phyloP scores from a whole-genome alignment of 2,329 filamentous ascomycete genomes.

The Penicillium italicum region DNA sequence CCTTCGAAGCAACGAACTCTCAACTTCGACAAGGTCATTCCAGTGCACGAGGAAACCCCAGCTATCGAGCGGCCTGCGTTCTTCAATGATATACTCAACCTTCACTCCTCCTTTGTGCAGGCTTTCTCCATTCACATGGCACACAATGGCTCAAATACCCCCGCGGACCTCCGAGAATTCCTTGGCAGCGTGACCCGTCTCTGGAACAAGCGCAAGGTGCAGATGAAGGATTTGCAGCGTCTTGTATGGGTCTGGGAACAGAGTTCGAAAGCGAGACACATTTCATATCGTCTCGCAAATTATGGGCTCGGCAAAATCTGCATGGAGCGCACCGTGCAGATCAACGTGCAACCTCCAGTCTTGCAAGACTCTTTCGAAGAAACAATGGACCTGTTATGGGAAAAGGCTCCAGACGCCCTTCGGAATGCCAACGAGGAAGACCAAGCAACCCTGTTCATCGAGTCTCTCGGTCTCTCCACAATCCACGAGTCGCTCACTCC shows the following conservation, averaged over 20 bases:
- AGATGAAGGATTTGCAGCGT: constrained; percentile 61
- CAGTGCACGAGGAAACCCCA: constrained; percentile 9
- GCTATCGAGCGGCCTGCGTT: constrained; percentile 30
- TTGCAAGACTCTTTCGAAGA: constrained; percentile 51
- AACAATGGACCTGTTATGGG: constrained; percentile 35
- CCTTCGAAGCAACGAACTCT: constrained; percentile 29
- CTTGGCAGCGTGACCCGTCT: constrained; percentile 61
- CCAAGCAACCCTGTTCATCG: constrained; percentile 32
- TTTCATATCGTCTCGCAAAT: constrained; percentile 39
- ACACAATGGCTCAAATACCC: constrained; percentile 61
- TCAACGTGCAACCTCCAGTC: constrained; percentile 38
- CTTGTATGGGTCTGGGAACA: constrained; percentile 61
- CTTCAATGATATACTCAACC: constrained; percentile 54
- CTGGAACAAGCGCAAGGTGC: constrained; percentile 70
- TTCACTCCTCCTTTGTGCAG: constrained; percentile 66
- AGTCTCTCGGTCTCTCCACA: constrained; percentile 31
- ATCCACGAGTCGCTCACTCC: constrained; percentile 39
- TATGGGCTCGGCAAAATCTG: constrained; percentile 42
- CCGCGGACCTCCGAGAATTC: constrained; percentile 61
- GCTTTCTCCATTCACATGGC: constrained; percentile 66
- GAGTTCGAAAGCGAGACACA: constrained; percentile 19
- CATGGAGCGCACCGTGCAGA: constrained; percentile 30
- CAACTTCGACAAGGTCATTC: constrained; percentile 16
- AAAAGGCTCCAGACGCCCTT: constrained; percentile 38
- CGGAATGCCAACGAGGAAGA: constrained; percentile 32